Evolutionary conservation across 129 eudicot species (phyloP).

Genomic region (Ambrosia trifida): DNA sequence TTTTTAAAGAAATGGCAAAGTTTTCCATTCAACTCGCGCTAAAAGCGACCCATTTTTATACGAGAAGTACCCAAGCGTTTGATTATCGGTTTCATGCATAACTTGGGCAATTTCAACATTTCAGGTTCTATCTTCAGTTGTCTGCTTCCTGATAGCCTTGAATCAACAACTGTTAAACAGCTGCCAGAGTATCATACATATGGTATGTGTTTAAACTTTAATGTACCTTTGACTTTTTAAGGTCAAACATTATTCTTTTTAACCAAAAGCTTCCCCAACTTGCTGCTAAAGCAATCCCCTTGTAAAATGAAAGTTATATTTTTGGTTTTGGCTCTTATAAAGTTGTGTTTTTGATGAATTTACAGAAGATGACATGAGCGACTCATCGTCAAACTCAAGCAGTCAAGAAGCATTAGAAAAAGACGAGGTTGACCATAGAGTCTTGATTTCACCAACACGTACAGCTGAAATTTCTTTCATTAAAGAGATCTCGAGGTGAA

Average conservation of each 20-base stretch:
- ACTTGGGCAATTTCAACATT: background rate
- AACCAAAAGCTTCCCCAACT: background rate
- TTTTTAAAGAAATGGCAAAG: too few species aligned
- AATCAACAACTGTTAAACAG: constrained; percentile 68
- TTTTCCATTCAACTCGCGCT: too few species aligned
- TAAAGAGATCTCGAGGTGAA: constrained; percentile 49
- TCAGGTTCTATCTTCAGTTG: constrained; percentile 79
- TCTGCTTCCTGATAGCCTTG: constrained; percentile 83
- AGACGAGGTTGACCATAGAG: constrained; percentile 54
- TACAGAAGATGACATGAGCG: constrained; percentile 54
- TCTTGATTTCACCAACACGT: constrained; percentile 45
- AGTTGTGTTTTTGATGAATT: constrained; percentile 6
- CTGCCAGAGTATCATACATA: constrained; percentile 67
- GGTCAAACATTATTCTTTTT: constrained; percentile 12
- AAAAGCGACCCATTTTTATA: too few species aligned
- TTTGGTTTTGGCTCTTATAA: constrained; percentile 2
- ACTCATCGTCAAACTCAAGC: constrained; percentile 35
- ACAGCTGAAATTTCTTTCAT: constrained; percentile 56
- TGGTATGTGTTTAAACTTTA: constrained; percentile 38
- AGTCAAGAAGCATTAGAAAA: constrained; percentile 46
- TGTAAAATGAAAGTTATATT: too few species aligned
- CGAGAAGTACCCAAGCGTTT: too few species aligned
- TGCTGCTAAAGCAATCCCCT: too few species aligned
- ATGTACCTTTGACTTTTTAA: constrained; percentile 8
- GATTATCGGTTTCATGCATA: too few species aligned